Conservation (phyloP, 148 eudicot species). For the Diospyros kaki region DNA sequence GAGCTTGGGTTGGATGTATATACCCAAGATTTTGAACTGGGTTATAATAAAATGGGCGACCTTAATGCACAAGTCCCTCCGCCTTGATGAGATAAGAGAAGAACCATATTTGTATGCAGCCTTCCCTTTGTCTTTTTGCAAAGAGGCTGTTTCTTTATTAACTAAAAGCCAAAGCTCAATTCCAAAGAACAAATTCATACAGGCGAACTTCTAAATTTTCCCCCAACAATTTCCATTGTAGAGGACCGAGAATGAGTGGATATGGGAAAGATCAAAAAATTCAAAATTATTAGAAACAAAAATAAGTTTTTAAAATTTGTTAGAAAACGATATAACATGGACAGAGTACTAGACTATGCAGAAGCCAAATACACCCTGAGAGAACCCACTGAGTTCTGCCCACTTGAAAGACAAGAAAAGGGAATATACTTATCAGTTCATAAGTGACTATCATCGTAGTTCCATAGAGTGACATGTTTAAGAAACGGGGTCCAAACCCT, state of each 20-base stretch:
- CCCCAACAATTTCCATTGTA: background rate
- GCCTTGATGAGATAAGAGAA: too few species aligned
- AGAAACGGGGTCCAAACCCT: constrained; percentile 76
- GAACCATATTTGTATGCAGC: too few species aligned
- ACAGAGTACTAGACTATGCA: background rate
- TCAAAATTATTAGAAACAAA: background rate
- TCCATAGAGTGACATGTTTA: constrained; percentile 81
- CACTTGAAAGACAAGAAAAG: background rate
- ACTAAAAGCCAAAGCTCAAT: too few species aligned
- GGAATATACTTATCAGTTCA: constrained; percentile 60
- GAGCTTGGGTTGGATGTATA: too few species aligned
- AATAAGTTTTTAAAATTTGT: background rate
- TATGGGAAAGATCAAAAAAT: background rate
- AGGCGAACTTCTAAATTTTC: background rate
- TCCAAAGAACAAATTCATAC: background rate
- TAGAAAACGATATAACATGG: background rate
- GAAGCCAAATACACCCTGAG: background rate
- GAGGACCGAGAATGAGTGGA: background rate
- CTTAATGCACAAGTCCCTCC: too few species aligned
- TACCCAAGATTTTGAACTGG: too few species aligned
- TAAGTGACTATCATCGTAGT: constrained; percentile 81
- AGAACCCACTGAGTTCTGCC: too few species aligned
- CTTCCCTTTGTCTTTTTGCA: too few species aligned
- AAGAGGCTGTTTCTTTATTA: too few species aligned
- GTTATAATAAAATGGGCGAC: too few species aligned